Evolutionary conservation across 169 alveolate species (phyloP).

Genomic region (Theileria orientalis): DNA sequence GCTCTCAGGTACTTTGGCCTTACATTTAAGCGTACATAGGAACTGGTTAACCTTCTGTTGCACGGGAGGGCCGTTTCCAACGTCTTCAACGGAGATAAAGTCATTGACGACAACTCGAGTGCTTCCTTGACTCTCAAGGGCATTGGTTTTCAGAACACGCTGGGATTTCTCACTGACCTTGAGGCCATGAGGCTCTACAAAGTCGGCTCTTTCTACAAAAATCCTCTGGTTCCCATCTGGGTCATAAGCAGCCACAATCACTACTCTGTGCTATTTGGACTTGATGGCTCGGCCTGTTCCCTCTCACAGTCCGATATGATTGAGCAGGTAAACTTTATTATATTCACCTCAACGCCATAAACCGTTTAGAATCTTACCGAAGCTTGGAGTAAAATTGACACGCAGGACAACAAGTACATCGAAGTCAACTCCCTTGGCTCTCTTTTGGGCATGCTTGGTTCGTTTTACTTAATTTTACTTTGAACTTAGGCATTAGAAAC

Average conservation of each 20-base stretch:
- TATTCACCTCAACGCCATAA: slow-evolving; percentile 40
- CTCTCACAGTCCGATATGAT: not conserved
- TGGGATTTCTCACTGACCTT: slow-evolving; percentile 78
- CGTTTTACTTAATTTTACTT: not conserved
- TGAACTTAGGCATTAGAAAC: not conserved
- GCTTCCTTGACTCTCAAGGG: slow-evolving; percentile 67
- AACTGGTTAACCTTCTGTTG: slow-evolving; percentile 73
- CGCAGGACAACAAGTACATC: slow-evolving; percentile 70
- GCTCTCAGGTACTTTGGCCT: slow-evolving; percentile 57
- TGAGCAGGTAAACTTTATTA: slow-evolving; percentile 41
- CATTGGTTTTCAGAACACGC: slow-evolving; percentile 61
- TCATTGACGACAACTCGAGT: slow-evolving; percentile 38
- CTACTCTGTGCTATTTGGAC: slow-evolving; percentile 69
- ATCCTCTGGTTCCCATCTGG: slow-evolving; percentile 80
- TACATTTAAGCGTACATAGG: slow-evolving; percentile 11
- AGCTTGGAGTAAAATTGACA: slow-evolving; percentile 66
- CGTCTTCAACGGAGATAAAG: slow-evolving; percentile 75
- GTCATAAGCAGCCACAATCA: slow-evolving; percentile 76
- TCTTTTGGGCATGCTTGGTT: slow-evolving; percentile 61
- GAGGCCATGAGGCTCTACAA: slow-evolving; percentile 79
- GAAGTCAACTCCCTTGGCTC: slow-evolving; percentile 45
- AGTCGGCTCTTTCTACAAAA: slow-evolving; percentile 79
- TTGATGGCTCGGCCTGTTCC: slow-evolving; percentile 8
- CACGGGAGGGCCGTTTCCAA: slow-evolving; percentile 82
- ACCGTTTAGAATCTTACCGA: slow-evolving; percentile 27